These are phyloP conservation scores for Penicillium canescens DNA, from an alignment of 495 filamentous ascomycete species.

Conservation along the genomic window DNA sequence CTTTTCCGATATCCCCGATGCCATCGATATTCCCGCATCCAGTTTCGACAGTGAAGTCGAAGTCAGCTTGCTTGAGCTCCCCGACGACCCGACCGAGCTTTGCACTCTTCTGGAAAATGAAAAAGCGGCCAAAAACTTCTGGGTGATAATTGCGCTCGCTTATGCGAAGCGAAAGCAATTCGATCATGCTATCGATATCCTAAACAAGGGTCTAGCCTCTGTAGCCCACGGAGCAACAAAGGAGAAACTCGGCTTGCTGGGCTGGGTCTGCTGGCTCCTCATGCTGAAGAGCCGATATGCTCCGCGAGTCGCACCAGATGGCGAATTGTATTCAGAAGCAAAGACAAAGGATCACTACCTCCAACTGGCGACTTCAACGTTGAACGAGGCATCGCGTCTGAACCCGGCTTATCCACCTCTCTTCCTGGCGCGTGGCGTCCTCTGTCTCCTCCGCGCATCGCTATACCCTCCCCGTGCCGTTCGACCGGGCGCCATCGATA, in stretches of 20 bases:
- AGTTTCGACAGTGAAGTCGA: conserved; percentile 84
- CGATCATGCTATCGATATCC: conserved; percentile 91
- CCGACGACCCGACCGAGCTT: conserved; percentile 93
- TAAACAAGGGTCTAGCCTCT: conserved; percentile 77
- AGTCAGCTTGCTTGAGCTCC: conserved; percentile 83
- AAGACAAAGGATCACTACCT: conserved; percentile 92
- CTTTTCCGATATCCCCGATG: conserved; percentile 85
- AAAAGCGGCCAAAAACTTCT: conserved; percentile 79
- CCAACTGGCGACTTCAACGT: conserved; percentile 79
- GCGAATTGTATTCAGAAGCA: conserved; percentile 62
- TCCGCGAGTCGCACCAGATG: conserved; percentile 70
- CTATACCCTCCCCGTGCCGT: conserved; percentile 70
- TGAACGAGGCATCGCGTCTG: conserved; percentile 93
- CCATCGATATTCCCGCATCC: conserved; percentile 88
- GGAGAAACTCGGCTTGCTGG: conserved; percentile 82
- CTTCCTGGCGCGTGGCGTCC: conserved; percentile 87
- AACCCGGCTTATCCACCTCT: conserved; percentile 88
- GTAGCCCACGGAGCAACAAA: conserved; percentile 69
- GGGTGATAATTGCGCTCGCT: conserved; percentile 95
- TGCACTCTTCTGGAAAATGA: conserved; percentile 94
- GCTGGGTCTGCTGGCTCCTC: conserved; percentile 88
- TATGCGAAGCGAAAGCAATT: conserved; percentile 94
- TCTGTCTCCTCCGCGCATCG: conserved; percentile 84
- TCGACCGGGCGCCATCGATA: conserved; percentile 61
- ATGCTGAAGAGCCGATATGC: conserved; percentile 89